These are phyloP conservation scores for Epichloe typhina DNA, from an alignment of 2,329 filamentous ascomycete genomes.

Conservation along the genomic window DNA sequence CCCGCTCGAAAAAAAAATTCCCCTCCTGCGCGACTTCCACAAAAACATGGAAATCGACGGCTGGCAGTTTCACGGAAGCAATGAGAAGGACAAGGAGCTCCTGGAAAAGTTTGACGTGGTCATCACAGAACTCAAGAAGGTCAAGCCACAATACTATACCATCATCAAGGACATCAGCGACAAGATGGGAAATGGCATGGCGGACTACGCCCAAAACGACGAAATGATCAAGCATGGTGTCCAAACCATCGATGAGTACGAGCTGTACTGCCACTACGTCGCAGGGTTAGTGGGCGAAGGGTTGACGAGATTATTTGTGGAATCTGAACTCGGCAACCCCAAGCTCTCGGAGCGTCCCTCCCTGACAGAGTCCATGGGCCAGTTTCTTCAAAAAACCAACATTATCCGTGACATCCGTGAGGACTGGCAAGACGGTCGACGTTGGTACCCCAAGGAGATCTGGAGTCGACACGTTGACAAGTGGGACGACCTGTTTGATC, in stretches of 20 bases:
- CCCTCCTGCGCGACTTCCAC: constrained; percentile 72
- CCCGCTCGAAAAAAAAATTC: constrained; percentile 59
- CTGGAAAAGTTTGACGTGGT: constrained; percentile 87
- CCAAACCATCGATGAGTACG: constrained; percentile 75
- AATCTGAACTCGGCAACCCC: constrained; percentile 74
- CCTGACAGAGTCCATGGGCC: constrained; percentile 91
- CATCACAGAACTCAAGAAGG: constrained; percentile 71
- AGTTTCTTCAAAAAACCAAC: constrained; percentile 98
- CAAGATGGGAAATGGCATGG: constrained; percentile 98
- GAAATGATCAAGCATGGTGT: constrained; percentile 71
- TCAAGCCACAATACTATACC: constrained; percentile 70
- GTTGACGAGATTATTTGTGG: constrained; percentile 78
- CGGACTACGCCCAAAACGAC: constrained; percentile 79
- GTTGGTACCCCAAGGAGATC: constrained; percentile 92
- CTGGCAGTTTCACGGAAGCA: constrained; percentile 80
- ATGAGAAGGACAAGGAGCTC: constrained; percentile 89
- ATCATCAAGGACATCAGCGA: constrained; percentile 88
- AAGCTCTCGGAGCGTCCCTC: constrained; percentile 65
- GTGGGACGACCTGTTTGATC: constrained; percentile 83
- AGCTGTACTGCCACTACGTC: constrained; percentile 95
- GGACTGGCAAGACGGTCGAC: constrained; percentile 73
- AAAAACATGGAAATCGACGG: constrained; percentile 66
- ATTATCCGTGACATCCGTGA: constrained; percentile 94
- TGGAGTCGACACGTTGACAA: constrained; percentile 91
- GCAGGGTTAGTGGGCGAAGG: constrained; percentile 97